These are phyloP conservation scores for Suillus alpinus DNA, from an alignment of 768 basidiomycete genomes.

Conservation along the genomic window DNA sequence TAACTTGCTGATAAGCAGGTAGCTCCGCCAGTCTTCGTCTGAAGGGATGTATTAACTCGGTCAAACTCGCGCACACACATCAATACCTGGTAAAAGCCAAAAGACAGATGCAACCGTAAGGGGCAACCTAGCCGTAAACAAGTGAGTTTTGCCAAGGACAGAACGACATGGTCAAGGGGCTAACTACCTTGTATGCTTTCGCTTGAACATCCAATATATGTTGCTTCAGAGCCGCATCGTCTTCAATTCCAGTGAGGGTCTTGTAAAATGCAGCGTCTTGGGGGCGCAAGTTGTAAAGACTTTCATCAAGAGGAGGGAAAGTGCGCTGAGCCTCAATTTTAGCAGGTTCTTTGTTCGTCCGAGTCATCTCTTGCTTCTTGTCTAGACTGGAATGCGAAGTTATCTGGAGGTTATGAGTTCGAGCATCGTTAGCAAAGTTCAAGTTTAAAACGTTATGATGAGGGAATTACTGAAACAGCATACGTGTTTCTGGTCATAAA, in stretches of 20 bases:
- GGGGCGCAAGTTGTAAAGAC: constrained; percentile 1
- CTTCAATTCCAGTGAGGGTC: constrained; percentile 21
- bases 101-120: constrained; percentile 6
- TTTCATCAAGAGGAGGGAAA: constrained; percentile 4
- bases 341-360: neutral
- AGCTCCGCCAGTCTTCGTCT: neutral
- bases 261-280: constrained; percentile 19
- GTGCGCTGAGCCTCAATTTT: neutral
- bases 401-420: too few species aligned
- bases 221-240: constrained; percentile 20
- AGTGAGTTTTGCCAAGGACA: neutral
- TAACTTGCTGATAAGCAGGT: constrained; percentile 16
- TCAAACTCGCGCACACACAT: neutral
- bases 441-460: too few species aligned
- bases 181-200: constrained; percentile 23
- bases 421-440: too few species aligned
- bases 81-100: neutral
- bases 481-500: too few species aligned
- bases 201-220: constrained; percentile 25
- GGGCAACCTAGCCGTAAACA: constrained; percentile 7
- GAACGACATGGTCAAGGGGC: neutral
- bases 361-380: neutral
- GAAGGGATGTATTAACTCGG: neutral
- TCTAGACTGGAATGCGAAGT: neutral
- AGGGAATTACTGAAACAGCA: too few species aligned